A percentile compares a stretch with the other conserved stretches of the same genome.
phyloP scores from a whole-genome alignment of 257 asterid species.

The Rauvolfia tetraphylla region DNA sequence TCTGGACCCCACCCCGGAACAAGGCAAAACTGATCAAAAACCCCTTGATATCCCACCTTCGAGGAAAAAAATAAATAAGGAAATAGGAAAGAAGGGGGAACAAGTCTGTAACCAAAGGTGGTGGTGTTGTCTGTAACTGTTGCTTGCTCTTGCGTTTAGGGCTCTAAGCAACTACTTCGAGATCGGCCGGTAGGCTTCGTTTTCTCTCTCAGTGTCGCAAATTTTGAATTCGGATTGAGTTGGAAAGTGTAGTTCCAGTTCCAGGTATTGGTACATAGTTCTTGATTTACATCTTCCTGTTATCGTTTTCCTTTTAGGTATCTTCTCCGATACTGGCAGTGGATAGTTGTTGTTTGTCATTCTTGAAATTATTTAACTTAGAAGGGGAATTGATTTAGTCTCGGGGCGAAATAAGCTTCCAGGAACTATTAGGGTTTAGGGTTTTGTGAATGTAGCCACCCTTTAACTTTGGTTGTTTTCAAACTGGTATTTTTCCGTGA shows the following conservation, averaged over 20 bases:
- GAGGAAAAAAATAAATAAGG: neutral
- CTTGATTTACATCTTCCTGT: neutral
- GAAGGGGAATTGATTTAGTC: neutral
- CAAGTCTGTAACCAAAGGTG: too few species aligned
- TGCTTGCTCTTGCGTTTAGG: neutral
- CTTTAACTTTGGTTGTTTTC: neutral
- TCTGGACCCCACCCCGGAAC: too few species aligned
- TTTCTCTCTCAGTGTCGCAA: neutral
- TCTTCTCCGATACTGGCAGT: neutral
- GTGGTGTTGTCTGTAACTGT: neutral
- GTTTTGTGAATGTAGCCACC: slow-evolving; percentile 30
- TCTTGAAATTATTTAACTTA: neutral
- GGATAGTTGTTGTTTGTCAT: neutral
- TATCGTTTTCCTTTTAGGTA: neutral
- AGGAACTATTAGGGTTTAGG: slow-evolving; percentile 47
- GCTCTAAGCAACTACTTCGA: neutral
- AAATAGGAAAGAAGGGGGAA: neutral
- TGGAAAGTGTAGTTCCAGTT: neutral
- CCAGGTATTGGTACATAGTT: neutral
- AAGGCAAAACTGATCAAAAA: too few species aligned
- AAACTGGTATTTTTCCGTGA: neutral
- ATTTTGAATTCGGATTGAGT: neutral
- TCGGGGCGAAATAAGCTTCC: neutral
- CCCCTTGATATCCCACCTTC: neutral
- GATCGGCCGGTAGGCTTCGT: neutral